phyloP scores from a whole-genome alignment of 2,329 filamentous ascomycete species.

The Curvularia lunata region DNA sequence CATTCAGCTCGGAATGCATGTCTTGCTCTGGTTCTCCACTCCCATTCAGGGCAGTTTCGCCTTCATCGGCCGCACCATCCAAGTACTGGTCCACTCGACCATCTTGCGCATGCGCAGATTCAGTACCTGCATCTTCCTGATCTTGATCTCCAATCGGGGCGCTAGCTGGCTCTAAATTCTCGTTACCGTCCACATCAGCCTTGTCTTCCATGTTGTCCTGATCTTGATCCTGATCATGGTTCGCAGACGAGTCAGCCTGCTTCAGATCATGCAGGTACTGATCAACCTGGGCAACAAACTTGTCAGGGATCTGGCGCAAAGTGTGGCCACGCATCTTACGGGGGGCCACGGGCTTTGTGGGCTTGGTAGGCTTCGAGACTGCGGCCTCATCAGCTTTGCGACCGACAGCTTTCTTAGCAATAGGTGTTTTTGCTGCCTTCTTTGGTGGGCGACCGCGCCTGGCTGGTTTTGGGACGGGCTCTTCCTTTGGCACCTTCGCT shows the following conservation, averaged over 20 bases:
- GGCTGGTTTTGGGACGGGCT: conserved; percentile 11
- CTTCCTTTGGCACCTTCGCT: conserved; percentile 14
- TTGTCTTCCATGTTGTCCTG: not conserved
- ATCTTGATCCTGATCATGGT: not conserved
- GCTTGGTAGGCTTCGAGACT: conserved; percentile 11
- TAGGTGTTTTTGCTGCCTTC: conserved; percentile 9
- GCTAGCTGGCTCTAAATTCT: not conserved
- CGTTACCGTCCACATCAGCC: not conserved
- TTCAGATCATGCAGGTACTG: conserved; percentile 9
- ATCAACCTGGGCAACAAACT: conserved; percentile 17
- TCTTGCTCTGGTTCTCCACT: not conserved
- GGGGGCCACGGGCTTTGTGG: conserved; percentile 17
- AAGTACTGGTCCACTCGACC: not conserved
- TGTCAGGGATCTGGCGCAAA: conserved; percentile 36
- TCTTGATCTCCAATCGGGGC: not conserved
- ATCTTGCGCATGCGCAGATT: conserved; percentile 2
- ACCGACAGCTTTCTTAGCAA: conserved; percentile 20
- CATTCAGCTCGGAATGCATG: not conserved
- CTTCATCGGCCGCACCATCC: not conserved
- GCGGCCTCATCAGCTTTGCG: conserved; percentile 19
- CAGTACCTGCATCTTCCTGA: conserved; percentile 5
- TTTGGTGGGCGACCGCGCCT: conserved; percentile 31
- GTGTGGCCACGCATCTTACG: conserved; percentile 39
- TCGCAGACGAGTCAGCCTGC: not conserved
- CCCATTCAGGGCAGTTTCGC: not conserved